A percentile compares a stretch with the other conserved stretches of the same genome.
These are phyloP conservation scores for Spergularia bocconei DNA, from an alignment of 148 eudicot species.

Conservation along the genomic window DNA sequence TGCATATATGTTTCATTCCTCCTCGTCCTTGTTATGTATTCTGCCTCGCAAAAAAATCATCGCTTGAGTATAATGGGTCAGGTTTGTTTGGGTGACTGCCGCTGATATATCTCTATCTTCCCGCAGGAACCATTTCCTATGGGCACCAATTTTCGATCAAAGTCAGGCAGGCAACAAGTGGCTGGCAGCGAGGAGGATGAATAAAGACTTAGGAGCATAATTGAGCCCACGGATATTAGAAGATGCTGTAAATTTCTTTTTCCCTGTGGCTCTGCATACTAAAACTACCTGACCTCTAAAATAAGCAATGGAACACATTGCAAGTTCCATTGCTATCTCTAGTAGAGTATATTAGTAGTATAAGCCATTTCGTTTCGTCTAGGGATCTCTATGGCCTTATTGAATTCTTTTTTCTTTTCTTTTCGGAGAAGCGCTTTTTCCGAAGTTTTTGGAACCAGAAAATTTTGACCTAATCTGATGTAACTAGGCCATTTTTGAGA, in stretches of 20 bases:
- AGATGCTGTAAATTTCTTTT: conserved; percentile 12
- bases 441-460: conserved; percentile 4
- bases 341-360: conserved; percentile 20
- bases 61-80: neutral
- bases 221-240: conserved; percentile 12
- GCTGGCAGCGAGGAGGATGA: conserved; percentile 34
- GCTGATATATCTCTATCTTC: neutral
- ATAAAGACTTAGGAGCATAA: conserved; percentile 1
- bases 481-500: conserved; percentile 32
- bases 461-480: conserved; percentile 34
- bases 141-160: conserved; percentile 42
- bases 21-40: neutral
- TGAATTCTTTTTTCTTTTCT: conserved; percentile 18
- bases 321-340: conserved; percentile 3
- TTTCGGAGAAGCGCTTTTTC: conserved; percentile 16
- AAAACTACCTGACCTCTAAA: conserved; percentile 14
- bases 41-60: neutral
- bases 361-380: conserved; percentile 25
- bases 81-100: neutral
- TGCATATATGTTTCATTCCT: neutral
- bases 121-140: conserved; percentile 69
- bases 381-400: conserved; percentile 25
- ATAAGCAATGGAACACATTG: conserved; percentile 21
- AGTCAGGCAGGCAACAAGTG: conserved; percentile 35
- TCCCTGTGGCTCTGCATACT: conserved; percentile 21